Evolutionary conservation across 768 basidiomycete species (phyloP).

Genomic region (Coprinopsis cinerea): DNA sequence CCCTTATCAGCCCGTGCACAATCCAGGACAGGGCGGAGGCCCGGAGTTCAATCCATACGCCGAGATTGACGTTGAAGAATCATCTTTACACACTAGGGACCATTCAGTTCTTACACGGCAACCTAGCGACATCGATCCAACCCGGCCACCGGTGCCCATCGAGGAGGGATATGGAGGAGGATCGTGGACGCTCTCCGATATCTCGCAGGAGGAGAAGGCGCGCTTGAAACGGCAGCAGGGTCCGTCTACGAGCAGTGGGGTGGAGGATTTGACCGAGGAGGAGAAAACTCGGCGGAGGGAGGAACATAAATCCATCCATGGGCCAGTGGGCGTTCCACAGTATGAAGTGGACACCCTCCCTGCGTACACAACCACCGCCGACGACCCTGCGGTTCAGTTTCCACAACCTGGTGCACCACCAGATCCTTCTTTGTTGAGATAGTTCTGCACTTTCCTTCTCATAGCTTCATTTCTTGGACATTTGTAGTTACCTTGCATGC

Average conservation of each 20-base stretch:
- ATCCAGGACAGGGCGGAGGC: constrained; percentile 8
- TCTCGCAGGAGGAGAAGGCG: constrained; percentile 28
- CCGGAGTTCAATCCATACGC: constrained; percentile 34
- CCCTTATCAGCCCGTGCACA: constrained; percentile 8
- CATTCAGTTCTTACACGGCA: constrained; percentile 2
- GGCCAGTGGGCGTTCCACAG: not conserved
- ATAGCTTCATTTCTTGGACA: no score
- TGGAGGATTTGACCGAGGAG: constrained; percentile 4
- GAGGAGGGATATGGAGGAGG: constrained; percentile 32
- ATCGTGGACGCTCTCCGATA: constrained; percentile 29
- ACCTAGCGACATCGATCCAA: constrained; percentile 11
- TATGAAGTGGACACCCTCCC: constrained; percentile 16
- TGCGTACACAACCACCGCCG: constrained; percentile 11
- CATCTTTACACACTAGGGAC: constrained; percentile 5
- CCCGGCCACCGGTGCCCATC: constrained; percentile 14
- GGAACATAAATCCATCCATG: constrained; percentile 10
- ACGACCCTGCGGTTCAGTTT: not conserved
- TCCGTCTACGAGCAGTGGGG: not conserved
- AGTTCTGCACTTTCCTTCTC: no score
- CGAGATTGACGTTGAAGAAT: constrained; percentile 18
- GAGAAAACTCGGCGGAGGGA: constrained; percentile 11
- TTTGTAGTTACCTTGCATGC: no score
- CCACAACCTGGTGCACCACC: not conserved
- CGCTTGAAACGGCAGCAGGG: constrained; percentile 16
- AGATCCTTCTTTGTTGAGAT: no score